Base-by-base conservation (phyloP, 129 eudicot genomes). In the Flaveria sonorensis region DNA sequence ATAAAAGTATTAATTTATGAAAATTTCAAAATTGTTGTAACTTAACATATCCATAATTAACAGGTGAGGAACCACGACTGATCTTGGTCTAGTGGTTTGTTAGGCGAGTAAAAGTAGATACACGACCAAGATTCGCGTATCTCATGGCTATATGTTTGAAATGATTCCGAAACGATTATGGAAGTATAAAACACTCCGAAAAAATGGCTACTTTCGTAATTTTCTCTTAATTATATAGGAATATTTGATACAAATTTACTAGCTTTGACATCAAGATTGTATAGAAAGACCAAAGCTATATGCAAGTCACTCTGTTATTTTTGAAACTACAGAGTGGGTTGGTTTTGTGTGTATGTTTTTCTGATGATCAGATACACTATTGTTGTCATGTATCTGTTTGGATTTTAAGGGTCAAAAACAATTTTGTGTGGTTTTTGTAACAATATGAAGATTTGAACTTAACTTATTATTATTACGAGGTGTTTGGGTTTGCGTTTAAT, bases 291-390 rank as follows among this genome's bases (percentile, higher is more conserved):
- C 10, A 5, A 14, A 76, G 65, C 16, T 4, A 10, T 76, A 40
- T 74, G 53, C 4, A 1, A 32, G 47, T 74, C 21, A 62, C 50
- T 45, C 19, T 43, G 21, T 51, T 48, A 24, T 43, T 15, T 60
- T 62, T 74, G 4, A 47, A 45, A 75, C 70, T 56, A 61, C 0
- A 61, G 61, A 64, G 69, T 69, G 28, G 75, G 13, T 68, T 77
- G 75, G 70, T 77, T 77, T 66, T 52, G 57, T 55, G 9, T 68
- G 69, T 56, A 59, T 26, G n/a, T 28, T 48, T 76, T 64, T 19
- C 8, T 65, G 30, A 12, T 47, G 1, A 14, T 77, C 65, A 30
- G 24, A 39, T 62, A 10, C 36, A 75, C 32, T 47, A 12, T 11
- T 47, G 64, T 15, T 63, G 61, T 48, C 24, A 21, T 40, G 68